A percentile compares a stretch with the other conserved stretches of the same genome.
Conservation (phyloP, 345 rosid genomes). For the Punica granatum region DNA sequence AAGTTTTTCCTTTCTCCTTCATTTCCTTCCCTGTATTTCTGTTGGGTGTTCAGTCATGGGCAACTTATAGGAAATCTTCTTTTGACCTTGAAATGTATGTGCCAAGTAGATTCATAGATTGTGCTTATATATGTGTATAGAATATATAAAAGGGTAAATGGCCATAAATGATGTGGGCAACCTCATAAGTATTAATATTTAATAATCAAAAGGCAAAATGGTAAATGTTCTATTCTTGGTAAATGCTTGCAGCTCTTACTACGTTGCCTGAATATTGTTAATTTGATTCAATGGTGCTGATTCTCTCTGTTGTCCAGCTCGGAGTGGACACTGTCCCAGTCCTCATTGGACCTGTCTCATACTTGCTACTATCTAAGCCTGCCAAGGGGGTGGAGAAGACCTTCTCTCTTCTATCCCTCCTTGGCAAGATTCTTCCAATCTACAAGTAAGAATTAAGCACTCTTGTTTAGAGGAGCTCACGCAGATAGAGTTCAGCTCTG, state of each 20-base stretch:
- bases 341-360: conserved; percentile 89
- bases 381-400: conserved; percentile 88
- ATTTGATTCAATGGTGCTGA: not conserved
- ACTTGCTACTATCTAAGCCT: conserved; percentile 88
- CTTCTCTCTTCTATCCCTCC: conserved; percentile 82
- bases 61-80: not conserved
- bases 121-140: not conserved
- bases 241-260: not conserved
- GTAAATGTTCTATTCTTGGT: not conserved
- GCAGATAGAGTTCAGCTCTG: not conserved
- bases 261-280: not conserved
- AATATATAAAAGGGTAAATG: not conserved
- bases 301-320: conserved; percentile 43
- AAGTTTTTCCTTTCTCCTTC: not conserved
- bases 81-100: not conserved
- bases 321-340: conserved; percentile 89
- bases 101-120: not conserved
- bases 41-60: not conserved
- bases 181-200: not conserved
- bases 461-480: not conserved
- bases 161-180: not conserved
- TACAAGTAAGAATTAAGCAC: conserved; percentile 61
- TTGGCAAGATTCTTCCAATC: conserved; percentile 72
- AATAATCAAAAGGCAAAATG: not conserved
- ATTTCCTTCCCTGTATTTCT: not conserved